Conservation (phyloP, 129 eudicot genomes). For the Pittosporum tobira region DNA sequence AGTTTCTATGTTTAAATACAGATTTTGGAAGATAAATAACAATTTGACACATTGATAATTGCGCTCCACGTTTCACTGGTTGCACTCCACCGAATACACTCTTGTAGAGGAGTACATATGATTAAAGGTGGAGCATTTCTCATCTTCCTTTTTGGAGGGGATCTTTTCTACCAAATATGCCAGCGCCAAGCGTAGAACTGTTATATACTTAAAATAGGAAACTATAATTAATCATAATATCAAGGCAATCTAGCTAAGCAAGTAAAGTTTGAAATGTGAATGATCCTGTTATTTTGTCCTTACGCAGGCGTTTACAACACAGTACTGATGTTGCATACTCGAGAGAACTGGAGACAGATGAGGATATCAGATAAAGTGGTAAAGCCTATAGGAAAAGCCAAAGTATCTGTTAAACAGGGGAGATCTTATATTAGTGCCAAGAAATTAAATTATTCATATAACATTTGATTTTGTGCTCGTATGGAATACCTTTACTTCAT, state of each 20-base stretch:
- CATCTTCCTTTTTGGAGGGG: too few relatives aligned
- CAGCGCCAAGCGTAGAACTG: too few relatives aligned
- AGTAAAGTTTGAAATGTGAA: neutral
- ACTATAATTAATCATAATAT: too few relatives aligned
- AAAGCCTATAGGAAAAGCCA: neutral
- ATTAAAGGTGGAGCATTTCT: too few relatives aligned
- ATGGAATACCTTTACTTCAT: neutral
- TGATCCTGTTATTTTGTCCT: neutral
- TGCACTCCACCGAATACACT: too few relatives aligned
- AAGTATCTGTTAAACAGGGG: neutral
- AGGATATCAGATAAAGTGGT: slow-evolving; percentile 3
- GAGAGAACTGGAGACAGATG: neutral
- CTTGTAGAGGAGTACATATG: too few relatives aligned
- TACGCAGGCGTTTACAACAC: slow-evolving; percentile 38
- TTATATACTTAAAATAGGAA: too few relatives aligned
- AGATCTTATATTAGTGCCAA: slow-evolving; percentile 4
- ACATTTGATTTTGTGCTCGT: neutral
- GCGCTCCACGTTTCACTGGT: too few relatives aligned
- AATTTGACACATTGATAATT: neutral
- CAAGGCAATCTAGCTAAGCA: too few relatives aligned
- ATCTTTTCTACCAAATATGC: too few relatives aligned
- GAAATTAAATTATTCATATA: slow-evolving; percentile 5
- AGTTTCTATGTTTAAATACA: neutral
- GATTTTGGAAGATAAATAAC: neutral
- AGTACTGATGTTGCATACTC: slow-evolving; percentile 1